Evolutionary conservation across 1,284 basidiomycete species (phyloP).

Genomic region (Pyrrhoderma lamaoense): DNA sequence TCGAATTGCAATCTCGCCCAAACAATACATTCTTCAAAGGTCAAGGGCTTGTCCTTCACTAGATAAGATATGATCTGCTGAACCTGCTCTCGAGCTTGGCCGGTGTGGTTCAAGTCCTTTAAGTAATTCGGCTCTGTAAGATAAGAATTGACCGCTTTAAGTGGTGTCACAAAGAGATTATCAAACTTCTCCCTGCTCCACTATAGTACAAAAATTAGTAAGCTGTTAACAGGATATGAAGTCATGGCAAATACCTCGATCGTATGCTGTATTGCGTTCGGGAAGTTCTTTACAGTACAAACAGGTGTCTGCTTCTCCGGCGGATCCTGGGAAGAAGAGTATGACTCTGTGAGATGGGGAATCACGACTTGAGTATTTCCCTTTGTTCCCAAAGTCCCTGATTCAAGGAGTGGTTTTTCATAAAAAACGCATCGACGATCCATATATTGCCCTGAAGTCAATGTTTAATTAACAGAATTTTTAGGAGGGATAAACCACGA

Average conservation of each 20-base stretch:
- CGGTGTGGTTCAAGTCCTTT: conserved; percentile 85
- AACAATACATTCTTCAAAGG: conserved; percentile 94
- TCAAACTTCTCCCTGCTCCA: conserved; percentile 96
- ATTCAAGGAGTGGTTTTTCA: conserved; percentile 94
- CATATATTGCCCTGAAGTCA: conserved; percentile 82
- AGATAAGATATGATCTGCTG: conserved; percentile 89
- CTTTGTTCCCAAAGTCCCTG: conserved; percentile 97
- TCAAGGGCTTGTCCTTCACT: conserved; percentile 87
- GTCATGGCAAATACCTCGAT: conserved; percentile 63
- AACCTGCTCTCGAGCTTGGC: conserved; percentile 86
- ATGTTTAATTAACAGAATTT: background rate
- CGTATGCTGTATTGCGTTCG: conserved; percentile 98
- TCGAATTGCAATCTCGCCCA: conserved; percentile 98
- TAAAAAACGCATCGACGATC: conserved; percentile 98
- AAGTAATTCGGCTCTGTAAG: conserved; percentile 96
- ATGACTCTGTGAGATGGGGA: conserved; percentile 94
- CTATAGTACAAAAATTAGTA: conserved; percentile 35
- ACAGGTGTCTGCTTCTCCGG: conserved; percentile 98
- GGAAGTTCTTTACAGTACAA: conserved; percentile 99
- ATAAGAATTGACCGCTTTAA: conserved; percentile 93
- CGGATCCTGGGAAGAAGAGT: conserved; percentile 97
- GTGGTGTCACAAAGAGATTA: conserved; percentile 88
- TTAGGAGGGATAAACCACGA: conserved; percentile 28
- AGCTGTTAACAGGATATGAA: conserved; percentile 15
- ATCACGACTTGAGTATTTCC: conserved; percentile 97